Conservation (phyloP, 768 basidiomycete species). For the Lentinula boryana region DNA sequence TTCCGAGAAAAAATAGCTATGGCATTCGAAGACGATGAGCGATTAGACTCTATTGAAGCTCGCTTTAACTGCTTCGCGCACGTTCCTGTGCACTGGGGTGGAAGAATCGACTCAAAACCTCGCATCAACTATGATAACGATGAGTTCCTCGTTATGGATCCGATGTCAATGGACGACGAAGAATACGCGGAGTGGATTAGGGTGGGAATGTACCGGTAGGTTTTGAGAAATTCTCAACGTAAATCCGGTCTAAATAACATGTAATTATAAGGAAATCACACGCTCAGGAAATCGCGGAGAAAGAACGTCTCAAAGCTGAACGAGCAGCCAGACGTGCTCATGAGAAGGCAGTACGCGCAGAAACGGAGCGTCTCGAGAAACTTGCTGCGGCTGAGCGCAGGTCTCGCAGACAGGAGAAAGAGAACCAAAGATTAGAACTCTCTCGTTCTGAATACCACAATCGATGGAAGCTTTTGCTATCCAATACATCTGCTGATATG, state of each 20-base stretch:
- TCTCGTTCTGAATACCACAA: constrained; percentile 50
- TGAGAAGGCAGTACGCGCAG: constrained; percentile 46
- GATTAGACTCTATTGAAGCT: constrained; percentile 56
- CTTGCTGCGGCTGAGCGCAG: constrained; percentile 47
- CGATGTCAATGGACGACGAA: constrained; percentile 68
- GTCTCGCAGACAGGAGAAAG: constrained; percentile 41
- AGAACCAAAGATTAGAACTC: constrained; percentile 33
- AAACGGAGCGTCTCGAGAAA: constrained; percentile 46
- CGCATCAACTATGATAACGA: constrained; percentile 22
- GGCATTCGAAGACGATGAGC: constrained; percentile 69
- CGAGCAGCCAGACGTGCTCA: constrained; percentile 47
- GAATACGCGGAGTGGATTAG: constrained; percentile 87
- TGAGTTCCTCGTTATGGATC: constrained; percentile 33
- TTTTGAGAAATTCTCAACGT: constrained; percentile 5
- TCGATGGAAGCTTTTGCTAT: constrained; percentile 50
- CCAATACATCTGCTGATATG: constrained; percentile 17
- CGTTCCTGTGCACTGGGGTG: constrained; percentile 40
- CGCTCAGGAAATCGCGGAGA: constrained; percentile 59
- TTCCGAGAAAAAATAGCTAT: constrained; percentile 73
- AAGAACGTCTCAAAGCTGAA: constrained; percentile 47
- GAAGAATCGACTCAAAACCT: background rate
- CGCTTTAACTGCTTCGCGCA: constrained; percentile 64
- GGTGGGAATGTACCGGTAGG: constrained; percentile 78
- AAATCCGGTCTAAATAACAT: constrained; percentile 7
- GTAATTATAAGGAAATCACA: constrained; percentile 51